These are phyloP conservation scores for Trichoderma gracile DNA, from an alignment of 2,329 filamentous ascomycete genomes.

Conservation along the genomic window DNA sequence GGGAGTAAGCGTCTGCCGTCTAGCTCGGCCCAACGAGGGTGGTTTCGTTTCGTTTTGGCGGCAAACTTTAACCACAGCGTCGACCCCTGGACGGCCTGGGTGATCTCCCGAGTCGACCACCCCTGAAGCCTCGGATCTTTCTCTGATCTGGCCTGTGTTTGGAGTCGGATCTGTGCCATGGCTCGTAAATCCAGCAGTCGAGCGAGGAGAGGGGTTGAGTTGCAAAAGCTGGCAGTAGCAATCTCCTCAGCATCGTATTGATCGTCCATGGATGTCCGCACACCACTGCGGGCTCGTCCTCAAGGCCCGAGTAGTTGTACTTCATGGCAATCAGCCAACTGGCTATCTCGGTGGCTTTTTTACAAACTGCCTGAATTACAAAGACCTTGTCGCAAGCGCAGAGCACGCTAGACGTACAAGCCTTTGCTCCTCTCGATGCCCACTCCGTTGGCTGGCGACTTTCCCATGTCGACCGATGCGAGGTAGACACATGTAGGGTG, in stretches of 20 bases:
- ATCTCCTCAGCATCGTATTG: too few relatives aligned
- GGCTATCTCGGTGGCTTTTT: background rate
- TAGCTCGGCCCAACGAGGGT: background rate
- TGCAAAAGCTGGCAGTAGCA: too few relatives aligned
- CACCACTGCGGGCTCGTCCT: too few relatives aligned
- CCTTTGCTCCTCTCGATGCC: background rate
- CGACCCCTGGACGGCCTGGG: constrained; percentile 20
- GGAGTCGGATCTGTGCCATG: background rate
- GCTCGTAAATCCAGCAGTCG: background rate
- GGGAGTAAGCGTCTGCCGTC: constrained; percentile 4
- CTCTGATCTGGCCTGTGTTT: constrained; percentile 19
- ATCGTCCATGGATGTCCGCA: too few relatives aligned
- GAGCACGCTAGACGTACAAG: constrained; percentile 4
- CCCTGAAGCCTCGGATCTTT: constrained; percentile 26
- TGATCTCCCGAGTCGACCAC: constrained; percentile 24
- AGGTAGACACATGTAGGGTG: constrained; percentile 11
- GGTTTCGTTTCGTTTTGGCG: background rate
- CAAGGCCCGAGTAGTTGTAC: too few relatives aligned
- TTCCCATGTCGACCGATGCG: constrained; percentile 14
- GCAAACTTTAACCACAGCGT: constrained; percentile 2
- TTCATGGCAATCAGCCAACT: background rate
- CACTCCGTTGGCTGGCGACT: background rate
- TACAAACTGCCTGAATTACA: background rate
- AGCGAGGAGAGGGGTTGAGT: background rate
- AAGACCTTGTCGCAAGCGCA: background rate